Evolutionary conservation across 1,139 yeast species (phyloP), one percentile per base, ranked within the genome.

Genomic region (Pneumocystis carinii): DNA sequence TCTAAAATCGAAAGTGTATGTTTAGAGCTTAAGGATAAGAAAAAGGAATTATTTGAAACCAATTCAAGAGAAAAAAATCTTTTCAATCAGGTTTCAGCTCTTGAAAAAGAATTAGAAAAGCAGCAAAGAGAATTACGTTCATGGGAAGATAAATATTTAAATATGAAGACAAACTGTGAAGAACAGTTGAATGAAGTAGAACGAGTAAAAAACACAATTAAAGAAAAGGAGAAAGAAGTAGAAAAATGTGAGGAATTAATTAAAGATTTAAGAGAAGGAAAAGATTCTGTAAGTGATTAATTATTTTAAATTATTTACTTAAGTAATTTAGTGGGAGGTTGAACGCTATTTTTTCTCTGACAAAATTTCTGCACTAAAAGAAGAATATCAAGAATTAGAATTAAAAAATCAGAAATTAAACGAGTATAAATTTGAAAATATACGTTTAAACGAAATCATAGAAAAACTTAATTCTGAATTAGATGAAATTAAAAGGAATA

Each of bases 51-150:
- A 24, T 37, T 24, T 57, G 59, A 57, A 19, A 24, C 42, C 24
- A 57, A 19, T 19, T 37, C 59, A 19, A 57, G 42, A 24, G 59
- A 57, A 57, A 37, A 39, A 14, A 19, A 29, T 37, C 59, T 57
- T 57, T 37, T 37, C 19, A 10, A 27, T n/a, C 41, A 39, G 17
- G 38, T 57, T 57, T 19, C 38, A 6, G 27, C 19, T n/a, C 42
- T 57, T 37, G 59, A 57, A 57, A 39, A 39, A 39, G 59, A 57
- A 57, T 37, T 57, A 14, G 59, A 37, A 37, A 39, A 57, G 29
- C 24, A 12, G 7, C 41, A 37, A 19, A 32, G 8, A n/a, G 59
- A 57, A 12, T 19, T 39, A 57, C 29, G 10, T 37, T 37, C 42
- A 8, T 57, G 38, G 37, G 42, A 57, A 39, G 59, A 57, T n/a